Base-by-base conservation (phyloP, 306 rosid genomes). In the Coriaria nepalensis region DNA sequence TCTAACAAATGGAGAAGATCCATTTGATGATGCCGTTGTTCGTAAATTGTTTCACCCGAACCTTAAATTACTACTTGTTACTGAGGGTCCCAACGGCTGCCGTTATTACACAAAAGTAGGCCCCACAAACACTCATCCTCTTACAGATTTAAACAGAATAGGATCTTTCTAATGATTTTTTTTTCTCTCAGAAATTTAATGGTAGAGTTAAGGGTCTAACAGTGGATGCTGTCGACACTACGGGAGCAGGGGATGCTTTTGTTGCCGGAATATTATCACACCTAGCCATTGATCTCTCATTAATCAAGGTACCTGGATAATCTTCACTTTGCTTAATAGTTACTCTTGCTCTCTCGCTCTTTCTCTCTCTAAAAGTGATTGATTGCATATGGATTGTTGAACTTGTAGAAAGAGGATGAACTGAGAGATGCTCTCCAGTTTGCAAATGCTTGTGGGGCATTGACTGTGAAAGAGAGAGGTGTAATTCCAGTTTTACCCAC, bases 161-260 rank as follows among this genome's bases (percentile, higher is more conserved):
- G 6, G 41, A 37, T 37, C 42, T 49, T 68, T 9, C 43, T 36
- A 40, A 55, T 51, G 12, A 43, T 37, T 44, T 43, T 67, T 35
- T 59, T 53, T n/a, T 70, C 66, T n/a, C n/a, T n/a, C 86, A 84
- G 97, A 82, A 77, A 20, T 90, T 84, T 64, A 71, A 66, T 56
- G 97, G 97, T 13, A 84, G 82, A 73, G 95, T 77, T 35, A 50
- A 61, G 59, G 97, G 95, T 57, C 40, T 78, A 53, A 79, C 77
- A 82, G 97, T 77, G 66, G 87, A 84, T 44, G 82, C 94, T 9
- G 80, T 90, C 57, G 95, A 90, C 75, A 75, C 94, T 20, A 90
- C 97, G 40, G 97, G 95, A 55, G 97, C 97, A 41, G 97, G 97
- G 57, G 97, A 90, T 59, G 93, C 95, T n/a, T 90, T 90, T 81